Conservation (phyloP, 352 stramenopile species). For the Vaucheria bursata region DNA sequence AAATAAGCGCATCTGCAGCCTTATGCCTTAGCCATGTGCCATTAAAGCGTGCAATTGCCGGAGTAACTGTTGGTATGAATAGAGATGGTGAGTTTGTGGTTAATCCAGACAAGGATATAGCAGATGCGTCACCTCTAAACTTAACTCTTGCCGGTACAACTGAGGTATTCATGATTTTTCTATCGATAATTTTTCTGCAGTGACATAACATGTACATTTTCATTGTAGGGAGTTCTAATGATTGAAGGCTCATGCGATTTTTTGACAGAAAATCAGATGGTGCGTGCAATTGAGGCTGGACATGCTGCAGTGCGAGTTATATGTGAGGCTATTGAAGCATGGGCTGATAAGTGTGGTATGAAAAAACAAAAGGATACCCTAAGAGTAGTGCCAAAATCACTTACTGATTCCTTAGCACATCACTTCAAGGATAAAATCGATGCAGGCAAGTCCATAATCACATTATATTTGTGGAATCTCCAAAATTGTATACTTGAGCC, state of each 20-base stretch:
- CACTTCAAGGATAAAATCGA: constrained; percentile 24
- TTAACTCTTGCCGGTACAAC: constrained; percentile 62
- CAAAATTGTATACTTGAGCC: no score
- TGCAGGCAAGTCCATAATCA: not conserved
- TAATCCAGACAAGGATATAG: constrained; percentile 69
- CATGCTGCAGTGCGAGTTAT: constrained; percentile 59
- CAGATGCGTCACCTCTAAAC: constrained; percentile 54
- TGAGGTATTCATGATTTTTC: constrained; percentile 16
- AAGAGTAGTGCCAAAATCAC: constrained; percentile 3
- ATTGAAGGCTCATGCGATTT: constrained; percentile 69
- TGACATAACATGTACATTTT: not conserved
- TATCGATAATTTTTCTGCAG: not conserved
- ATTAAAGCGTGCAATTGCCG: constrained; percentile 25
- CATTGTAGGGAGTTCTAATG: constrained; percentile 64
- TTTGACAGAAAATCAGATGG: constrained; percentile 59
- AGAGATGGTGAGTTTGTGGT: constrained; percentile 72
- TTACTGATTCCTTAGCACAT: constrained; percentile 16
- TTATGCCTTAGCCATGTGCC: constrained; percentile 41
- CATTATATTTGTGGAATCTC: no score
- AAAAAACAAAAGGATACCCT: constrained; percentile 44
- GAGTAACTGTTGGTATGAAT: constrained; percentile 39
- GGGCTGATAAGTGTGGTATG: constrained; percentile 20
- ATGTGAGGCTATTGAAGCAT: constrained; percentile 48
- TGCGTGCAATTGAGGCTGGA: constrained; percentile 59
- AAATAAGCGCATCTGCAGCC: constrained; percentile 27